phyloP scores from a whole-genome alignment of 2,329 filamentous ascomycete genomes.

The Neofusicoccum cordaticola region DNA sequence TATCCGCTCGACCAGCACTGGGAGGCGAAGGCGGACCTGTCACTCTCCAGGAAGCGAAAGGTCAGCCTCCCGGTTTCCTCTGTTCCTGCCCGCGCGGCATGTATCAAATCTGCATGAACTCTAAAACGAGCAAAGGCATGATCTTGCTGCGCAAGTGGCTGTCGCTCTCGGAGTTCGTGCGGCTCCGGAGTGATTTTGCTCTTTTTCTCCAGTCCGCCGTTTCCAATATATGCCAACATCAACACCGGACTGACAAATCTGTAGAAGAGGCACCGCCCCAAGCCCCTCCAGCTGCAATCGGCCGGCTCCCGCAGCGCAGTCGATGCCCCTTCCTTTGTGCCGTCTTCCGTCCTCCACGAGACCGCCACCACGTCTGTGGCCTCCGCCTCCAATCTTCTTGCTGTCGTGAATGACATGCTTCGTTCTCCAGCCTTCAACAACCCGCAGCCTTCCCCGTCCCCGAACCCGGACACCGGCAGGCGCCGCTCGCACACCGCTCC shows the following conservation, averaged over 20 bases:
- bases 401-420: constrained; percentile 41
- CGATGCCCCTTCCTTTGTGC: constrained; percentile 21
- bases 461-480: constrained; percentile 20
- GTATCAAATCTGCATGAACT: background rate
- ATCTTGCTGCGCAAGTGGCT: background rate
- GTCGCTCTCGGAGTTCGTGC: background rate
- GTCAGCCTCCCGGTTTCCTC: background rate
- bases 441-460: constrained; percentile 27
- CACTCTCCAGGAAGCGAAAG: constrained; percentile 14
- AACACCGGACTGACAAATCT: constrained; percentile 5
- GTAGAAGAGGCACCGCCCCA: constrained; percentile 13
- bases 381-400: constrained; percentile 37
- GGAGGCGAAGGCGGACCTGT: constrained; percentile 19
- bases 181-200: background rate
- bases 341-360: constrained; percentile 30
- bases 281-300: background rate
- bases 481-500: constrained; percentile 42
- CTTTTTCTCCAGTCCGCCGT: background rate
- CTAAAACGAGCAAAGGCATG: background rate
- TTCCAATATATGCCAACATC: background rate
- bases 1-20: constrained; percentile 20
- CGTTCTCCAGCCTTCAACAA: constrained; percentile 40
- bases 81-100: background rate
- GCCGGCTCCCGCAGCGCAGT: background rate
- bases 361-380: constrained; percentile 25